Conservation (phyloP, 2,329 filamentous ascomycete species). For the Chaetomium sp. region DNA sequence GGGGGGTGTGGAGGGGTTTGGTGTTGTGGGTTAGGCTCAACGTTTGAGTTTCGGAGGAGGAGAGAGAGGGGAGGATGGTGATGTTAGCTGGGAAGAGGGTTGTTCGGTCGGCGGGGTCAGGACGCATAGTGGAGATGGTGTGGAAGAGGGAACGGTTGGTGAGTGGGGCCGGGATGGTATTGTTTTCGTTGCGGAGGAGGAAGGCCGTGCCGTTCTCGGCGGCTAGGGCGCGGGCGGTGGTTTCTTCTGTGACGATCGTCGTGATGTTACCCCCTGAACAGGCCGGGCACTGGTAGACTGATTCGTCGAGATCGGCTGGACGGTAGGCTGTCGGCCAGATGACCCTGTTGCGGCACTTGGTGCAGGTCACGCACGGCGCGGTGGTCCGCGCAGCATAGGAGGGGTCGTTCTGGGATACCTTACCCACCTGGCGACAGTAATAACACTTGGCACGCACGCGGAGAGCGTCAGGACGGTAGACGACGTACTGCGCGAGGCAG, state of each 20-base stretch:
- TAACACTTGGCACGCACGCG: constrained; percentile 42
- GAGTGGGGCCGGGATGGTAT: constrained; percentile 33
- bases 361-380: constrained; percentile 40
- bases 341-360: constrained; percentile 37
- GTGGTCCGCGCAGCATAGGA: constrained; percentile 3
- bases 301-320: constrained; percentile 27
- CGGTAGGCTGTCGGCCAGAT: constrained; percentile 43
- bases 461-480: constrained; percentile 38
- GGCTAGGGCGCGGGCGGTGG: constrained; percentile 32
- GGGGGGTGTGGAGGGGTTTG: constrained; percentile 38
- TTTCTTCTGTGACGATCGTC: constrained; percentile 34
- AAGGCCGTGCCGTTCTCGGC: constrained; percentile 37
- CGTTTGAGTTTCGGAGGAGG: not conserved
- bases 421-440: constrained; percentile 36
- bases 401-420: constrained; percentile 6
- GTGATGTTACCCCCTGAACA: constrained; percentile 29
- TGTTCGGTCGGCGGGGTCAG: constrained; percentile 17
- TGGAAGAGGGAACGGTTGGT: constrained; percentile 35
- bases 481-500: constrained; percentile 45
- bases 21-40: constrained; percentile 28
- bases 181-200: constrained; percentile 37
- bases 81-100: constrained; percentile 32
- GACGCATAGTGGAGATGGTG: constrained; percentile 25
- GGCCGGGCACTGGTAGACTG: constrained; percentile 36
- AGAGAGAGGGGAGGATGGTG: constrained; percentile 6